These are phyloP conservation scores for Tylopilus felleus DNA, from an alignment of 768 basidiomycete species.

Conservation along the genomic window DNA sequence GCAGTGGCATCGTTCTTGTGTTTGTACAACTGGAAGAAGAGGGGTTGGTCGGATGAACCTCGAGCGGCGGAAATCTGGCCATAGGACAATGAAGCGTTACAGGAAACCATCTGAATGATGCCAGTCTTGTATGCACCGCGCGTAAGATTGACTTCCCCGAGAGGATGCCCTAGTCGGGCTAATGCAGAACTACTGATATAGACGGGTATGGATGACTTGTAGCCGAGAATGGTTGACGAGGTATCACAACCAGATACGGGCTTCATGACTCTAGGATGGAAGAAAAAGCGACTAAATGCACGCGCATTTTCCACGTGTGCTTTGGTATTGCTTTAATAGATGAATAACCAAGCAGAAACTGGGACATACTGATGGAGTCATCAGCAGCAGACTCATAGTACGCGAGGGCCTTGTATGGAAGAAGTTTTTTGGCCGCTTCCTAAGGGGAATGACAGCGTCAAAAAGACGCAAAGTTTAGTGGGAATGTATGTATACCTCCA, in stretches of 20 bases:
- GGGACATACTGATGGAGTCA: constrained; percentile 70
- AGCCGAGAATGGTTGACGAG: constrained; percentile 72
- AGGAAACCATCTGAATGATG: constrained; percentile 84
- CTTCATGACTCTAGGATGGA: constrained; percentile 78
- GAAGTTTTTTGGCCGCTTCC: constrained; percentile 67
- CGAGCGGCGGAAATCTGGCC: constrained; percentile 57
- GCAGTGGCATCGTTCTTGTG: constrained; percentile 65
- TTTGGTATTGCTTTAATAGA: constrained; percentile 26
- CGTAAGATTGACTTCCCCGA: constrained; percentile 84
- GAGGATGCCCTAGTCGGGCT: constrained; percentile 83
- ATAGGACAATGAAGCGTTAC: constrained; percentile 69
- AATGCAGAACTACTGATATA: constrained; percentile 83
- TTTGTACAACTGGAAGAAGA: constrained; percentile 89
- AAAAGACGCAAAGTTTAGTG: background rate
- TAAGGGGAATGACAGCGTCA: constrained; percentile 23
- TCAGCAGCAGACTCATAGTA: constrained; percentile 88
- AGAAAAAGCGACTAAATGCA: constrained; percentile 85
- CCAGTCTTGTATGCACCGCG: constrained; percentile 60
- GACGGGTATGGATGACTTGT: constrained; percentile 68
- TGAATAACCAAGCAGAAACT: constrained; percentile 7
- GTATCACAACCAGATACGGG: constrained; percentile 61
- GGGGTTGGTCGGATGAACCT: constrained; percentile 50
- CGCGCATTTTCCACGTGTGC: constrained; percentile 67
- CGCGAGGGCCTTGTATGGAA: constrained; percentile 72
- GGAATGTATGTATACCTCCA: constrained; percentile 54